Conservation (phyloP, 1,284 basidiomycete genomes). For the Marasmius tenuissimus region DNA sequence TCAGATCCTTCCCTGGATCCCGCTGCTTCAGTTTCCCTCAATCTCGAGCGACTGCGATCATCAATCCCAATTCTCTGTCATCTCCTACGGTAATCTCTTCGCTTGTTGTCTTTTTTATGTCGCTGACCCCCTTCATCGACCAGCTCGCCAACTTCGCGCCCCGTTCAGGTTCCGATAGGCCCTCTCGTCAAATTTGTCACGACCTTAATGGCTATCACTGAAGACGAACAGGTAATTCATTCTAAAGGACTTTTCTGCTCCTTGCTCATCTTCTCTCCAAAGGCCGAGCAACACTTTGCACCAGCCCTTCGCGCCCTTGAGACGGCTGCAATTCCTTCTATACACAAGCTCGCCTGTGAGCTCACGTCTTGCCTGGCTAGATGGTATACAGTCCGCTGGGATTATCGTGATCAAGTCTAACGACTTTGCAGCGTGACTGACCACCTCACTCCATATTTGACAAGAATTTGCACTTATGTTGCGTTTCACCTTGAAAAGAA, state of each 20-base stretch:
- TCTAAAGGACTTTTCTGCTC: slow-evolving; percentile 12
- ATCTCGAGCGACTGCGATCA: slow-evolving; percentile 58
- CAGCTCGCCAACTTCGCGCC: slow-evolving; percentile 61
- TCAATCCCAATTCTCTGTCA: slow-evolving; percentile 51
- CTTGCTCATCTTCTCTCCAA: slow-evolving; percentile 10
- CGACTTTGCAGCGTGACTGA: slow-evolving; percentile 42
- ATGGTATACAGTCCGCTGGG: slow-evolving; percentile 36
- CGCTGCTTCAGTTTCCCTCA: slow-evolving; percentile 46
- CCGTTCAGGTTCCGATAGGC: slow-evolving; percentile 76
- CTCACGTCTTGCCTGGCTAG: slow-evolving; percentile 48
- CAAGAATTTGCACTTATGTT: slow-evolving; percentile 49
- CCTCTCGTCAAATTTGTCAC: slow-evolving; percentile 49
- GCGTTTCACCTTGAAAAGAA: slow-evolving; percentile 62
- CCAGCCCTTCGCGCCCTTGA: slow-evolving; percentile 52
- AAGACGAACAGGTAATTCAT: slow-evolving; percentile 49
- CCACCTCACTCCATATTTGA: slow-evolving; percentile 52
- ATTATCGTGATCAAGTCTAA: slow-evolving; percentile 4
- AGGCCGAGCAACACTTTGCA: slow-evolving; percentile 54
- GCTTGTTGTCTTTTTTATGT: background rate
- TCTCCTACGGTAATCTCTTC: slow-evolving; percentile 48
- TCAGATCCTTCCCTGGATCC: slow-evolving; percentile 29
- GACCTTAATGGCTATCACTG: slow-evolving; percentile 55
- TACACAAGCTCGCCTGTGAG: slow-evolving; percentile 54
- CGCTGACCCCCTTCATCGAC: background rate
- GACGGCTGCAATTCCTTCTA: slow-evolving; percentile 47